Evolutionary conservation across 106 monocot genomes (phyloP).

Genomic region (Dioscorea alata): DNA sequence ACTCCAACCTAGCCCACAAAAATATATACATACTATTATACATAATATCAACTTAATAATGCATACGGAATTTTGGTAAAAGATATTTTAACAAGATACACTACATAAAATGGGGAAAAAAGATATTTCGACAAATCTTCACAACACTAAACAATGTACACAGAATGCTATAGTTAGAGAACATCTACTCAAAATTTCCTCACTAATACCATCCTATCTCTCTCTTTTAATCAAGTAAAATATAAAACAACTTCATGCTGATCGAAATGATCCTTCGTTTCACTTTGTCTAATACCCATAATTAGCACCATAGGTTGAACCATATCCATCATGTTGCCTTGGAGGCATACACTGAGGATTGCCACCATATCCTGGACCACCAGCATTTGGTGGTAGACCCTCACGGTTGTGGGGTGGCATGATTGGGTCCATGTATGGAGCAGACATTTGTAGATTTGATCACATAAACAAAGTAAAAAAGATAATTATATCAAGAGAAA

Average conservation of each 20-base stretch:
- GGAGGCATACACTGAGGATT: constrained; percentile 61
- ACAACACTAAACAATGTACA: too few species aligned
- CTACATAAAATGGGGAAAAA: too few species aligned
- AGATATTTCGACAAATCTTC: too few species aligned
- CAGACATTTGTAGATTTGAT: constrained; percentile 32
- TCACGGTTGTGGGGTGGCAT: constrained; percentile 71
- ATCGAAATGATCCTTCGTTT: too few species aligned
- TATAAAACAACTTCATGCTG: too few species aligned
- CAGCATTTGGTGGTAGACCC: constrained; percentile 39
- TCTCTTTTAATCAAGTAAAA: too few species aligned
- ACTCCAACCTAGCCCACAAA: too few species aligned
- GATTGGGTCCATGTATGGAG: constrained; percentile 50
- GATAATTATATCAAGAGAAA: background rate
- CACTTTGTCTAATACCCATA: constrained; percentile 28
- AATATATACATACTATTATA: too few species aligned
- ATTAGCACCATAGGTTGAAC: constrained; percentile 25
- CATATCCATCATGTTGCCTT: constrained; percentile 48
- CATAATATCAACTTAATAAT: too few species aligned
- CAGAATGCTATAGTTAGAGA: too few species aligned
- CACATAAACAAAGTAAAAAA: background rate
- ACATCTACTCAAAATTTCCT: background rate
- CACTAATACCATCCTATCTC: background rate
- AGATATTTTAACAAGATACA: too few species aligned
- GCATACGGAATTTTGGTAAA: too few species aligned
- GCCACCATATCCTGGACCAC: constrained; percentile 49